These are phyloP conservation scores for Amanita phalloides DNA, from an alignment of 768 basidiomycete genomes.

Conservation along the genomic window DNA sequence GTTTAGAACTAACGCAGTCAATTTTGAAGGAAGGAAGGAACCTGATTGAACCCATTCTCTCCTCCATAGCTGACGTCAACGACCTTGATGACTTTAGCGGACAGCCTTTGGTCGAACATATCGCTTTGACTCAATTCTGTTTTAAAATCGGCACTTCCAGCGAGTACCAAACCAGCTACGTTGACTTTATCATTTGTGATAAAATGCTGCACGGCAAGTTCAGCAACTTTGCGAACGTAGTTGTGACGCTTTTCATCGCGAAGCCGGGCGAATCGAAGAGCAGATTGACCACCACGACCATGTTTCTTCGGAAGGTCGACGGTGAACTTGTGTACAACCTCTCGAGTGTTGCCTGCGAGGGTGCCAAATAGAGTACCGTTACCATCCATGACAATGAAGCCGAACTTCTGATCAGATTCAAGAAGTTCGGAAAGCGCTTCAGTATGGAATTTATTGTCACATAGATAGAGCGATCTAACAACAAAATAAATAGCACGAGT, in stretches of 20 bases:
- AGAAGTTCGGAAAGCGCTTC: conserved; percentile 94
- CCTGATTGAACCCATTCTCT: conserved; percentile 99
- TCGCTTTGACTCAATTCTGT: conserved; percentile 94
- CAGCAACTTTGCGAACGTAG: conserved; percentile 98
- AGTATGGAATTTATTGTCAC: conserved; percentile 99
- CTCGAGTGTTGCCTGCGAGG: conserved; percentile 93
- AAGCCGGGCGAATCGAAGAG: conserved; percentile 97
- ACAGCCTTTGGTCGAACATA: conserved; percentile 87
- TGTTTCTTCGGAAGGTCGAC: conserved; percentile 99
- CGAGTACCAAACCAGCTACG: conserved; percentile 89
- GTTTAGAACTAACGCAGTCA: neutral
- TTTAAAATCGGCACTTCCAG: conserved; percentile 98
- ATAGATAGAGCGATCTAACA: conserved; percentile 86
- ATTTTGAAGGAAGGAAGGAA: conserved; percentile 19
- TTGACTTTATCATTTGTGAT: conserved; percentile 99
- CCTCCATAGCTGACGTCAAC: conserved; percentile 99
- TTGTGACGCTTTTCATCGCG: conserved; percentile 99
- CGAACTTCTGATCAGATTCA: conserved; percentile 95
- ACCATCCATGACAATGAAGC: conserved; percentile 99
- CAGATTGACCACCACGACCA: conserved; percentile 99
- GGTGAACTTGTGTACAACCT: conserved; percentile 95
- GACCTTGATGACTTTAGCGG: conserved; percentile 90
- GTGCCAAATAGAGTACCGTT: conserved; percentile 96
- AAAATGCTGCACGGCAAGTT: conserved; percentile 94
- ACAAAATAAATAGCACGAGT: conserved; percentile 4